Evolutionary conservation across 2,329 filamentous ascomycete species (phyloP).

Genomic region (Sporothrix sp.): DNA sequence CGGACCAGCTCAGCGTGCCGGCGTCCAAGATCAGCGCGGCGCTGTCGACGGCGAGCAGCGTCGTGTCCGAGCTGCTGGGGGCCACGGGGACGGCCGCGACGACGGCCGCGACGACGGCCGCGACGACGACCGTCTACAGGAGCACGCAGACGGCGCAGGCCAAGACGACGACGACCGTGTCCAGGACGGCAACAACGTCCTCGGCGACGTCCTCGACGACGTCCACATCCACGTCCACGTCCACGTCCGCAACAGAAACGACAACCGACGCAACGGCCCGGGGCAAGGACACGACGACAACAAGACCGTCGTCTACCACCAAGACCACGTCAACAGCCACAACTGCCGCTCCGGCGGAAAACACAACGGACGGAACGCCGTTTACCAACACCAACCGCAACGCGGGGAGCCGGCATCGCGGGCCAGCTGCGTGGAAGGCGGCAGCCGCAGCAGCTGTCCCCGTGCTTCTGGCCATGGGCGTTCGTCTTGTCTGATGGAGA

Average conservation of each 20-base stretch:
- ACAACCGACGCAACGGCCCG: too few species aligned
- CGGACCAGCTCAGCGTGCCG: constrained; percentile 7
- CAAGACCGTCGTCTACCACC: background rate
- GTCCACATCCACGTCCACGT: too few species aligned
- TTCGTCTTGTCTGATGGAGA: background rate
- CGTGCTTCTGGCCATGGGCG: background rate
- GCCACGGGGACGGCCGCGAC: background rate
- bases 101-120: background rate
- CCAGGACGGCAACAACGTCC: background rate
- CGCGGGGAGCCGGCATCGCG: background rate
- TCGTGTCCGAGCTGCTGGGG: constrained; percentile 6
- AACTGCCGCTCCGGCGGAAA: constrained; percentile 1
- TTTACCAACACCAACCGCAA: constrained; percentile 15
- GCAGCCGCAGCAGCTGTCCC: background rate
- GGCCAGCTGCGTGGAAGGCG: background rate
- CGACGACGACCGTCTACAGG: background rate
- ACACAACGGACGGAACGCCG: constrained; percentile 17
- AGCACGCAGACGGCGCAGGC: background rate
- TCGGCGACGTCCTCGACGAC: background rate
- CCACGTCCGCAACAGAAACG: background rate
- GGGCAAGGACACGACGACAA: background rate
- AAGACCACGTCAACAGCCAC: background rate
- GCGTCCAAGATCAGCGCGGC: constrained; percentile 9
- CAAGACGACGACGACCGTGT: constrained; percentile 1
- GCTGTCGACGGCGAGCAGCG: constrained; percentile 12